phyloP scores from a whole-genome alignment of 306 rosid genomes.

The Astragalus glycyphyllos region DNA sequence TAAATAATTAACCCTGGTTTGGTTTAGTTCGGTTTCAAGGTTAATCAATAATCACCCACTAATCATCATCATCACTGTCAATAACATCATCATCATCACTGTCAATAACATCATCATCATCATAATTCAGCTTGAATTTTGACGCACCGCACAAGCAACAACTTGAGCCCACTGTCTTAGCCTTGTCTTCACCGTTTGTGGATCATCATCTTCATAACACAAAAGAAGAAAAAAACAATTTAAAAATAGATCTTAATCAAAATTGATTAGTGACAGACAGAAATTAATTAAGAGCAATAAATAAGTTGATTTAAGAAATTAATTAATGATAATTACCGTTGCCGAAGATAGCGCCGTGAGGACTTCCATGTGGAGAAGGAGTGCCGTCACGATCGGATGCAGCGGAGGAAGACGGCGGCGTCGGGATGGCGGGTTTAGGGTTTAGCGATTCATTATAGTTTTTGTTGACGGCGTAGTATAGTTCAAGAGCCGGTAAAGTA shows the following conservation, averaged over 20 bases:
- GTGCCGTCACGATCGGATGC: conserved; percentile 66
- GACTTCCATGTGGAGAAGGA: conserved; percentile 64
- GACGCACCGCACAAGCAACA: conserved; percentile 93
- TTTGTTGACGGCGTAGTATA: conserved; percentile 81
- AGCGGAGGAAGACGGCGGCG: conserved; percentile 55
- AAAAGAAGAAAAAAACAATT: not conserved
- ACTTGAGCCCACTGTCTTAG: conserved; percentile 97
- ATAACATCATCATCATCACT: conserved; percentile 21
- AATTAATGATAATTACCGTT: conserved; percentile 50
- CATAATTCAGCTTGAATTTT: conserved; percentile 47
- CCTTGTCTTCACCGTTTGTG: conserved; percentile 82
- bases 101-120: conserved; percentile 14
- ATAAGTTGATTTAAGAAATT: not conserved
- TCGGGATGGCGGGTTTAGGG: conserved; percentile 38
- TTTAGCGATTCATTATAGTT: conserved; percentile 56
- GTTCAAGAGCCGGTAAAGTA: conserved; percentile 82
- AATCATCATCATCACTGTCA: conserved; percentile 5
- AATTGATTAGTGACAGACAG: not conserved
- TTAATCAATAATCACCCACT: conserved; percentile 29
- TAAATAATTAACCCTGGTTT: conserved; percentile 51
- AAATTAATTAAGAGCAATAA: not conserved
- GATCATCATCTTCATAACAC: conserved; percentile 68
- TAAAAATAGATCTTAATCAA: not conserved
- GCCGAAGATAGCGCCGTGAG: conserved; percentile 59
- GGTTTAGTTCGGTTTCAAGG: not conserved